These are phyloP conservation scores for Holtermannia corniformis DNA, from an alignment of 768 basidiomycete genomes.

Conservation along the genomic window DNA sequence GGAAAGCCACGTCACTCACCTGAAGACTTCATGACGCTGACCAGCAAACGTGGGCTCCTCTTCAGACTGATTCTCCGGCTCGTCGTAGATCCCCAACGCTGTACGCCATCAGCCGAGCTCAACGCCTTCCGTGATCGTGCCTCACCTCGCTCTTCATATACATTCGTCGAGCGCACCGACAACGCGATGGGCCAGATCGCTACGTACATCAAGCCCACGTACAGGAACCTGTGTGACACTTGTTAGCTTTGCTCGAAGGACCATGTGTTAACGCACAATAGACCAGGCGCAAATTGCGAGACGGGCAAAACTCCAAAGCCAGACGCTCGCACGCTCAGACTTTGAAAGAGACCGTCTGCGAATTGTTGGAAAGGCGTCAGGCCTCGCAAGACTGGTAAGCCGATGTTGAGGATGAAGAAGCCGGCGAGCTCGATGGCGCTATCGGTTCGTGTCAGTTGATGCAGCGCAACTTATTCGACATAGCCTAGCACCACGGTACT, in stretches of 20 bases:
- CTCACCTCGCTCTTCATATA: conserved; percentile 35
- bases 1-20: conserved; percentile 9
- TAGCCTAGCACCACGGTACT: conserved; percentile 2
- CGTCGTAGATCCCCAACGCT: conserved; percentile 26
- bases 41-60: conserved; percentile 22
- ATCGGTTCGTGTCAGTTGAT: not conserved
- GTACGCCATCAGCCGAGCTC: not conserved
- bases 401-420: conserved; percentile 32
- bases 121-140: not conserved
- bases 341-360: conserved; percentile 29
- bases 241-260: not conserved
- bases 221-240: conserved; percentile 13
- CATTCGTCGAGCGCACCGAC: conserved; percentile 35
- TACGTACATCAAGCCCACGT: conserved; percentile 32
- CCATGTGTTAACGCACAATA: conserved; percentile 19
- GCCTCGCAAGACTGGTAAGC: conserved; percentile 14
- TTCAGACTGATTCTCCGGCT: conserved; percentile 7
- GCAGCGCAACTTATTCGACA: not conserved
- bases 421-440: conserved; percentile 24
- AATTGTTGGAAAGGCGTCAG: conserved; percentile 21
- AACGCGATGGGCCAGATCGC: conserved; percentile 30
- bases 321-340: conserved; percentile 26
- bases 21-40: conserved; percentile 20
- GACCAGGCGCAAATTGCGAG: conserved; percentile 21
- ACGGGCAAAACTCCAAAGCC: conserved; percentile 33